These are phyloP conservation scores for Adansonia digitata DNA, from an alignment of 345 rosid species.

Conservation along the genomic window DNA sequence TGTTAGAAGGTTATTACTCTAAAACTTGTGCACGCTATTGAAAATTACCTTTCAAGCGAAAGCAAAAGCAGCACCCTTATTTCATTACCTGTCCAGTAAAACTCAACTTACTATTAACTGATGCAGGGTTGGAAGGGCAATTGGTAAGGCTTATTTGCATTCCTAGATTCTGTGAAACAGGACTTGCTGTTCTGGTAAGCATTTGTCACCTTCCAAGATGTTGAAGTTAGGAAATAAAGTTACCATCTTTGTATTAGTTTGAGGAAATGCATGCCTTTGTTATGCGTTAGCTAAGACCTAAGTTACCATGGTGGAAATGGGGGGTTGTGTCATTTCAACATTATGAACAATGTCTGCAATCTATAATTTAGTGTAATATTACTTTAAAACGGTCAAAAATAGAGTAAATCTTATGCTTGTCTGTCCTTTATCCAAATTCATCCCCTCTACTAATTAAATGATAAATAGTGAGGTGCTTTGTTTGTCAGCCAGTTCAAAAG, in stretches of 20 bases:
- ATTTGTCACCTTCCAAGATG: slow-evolving; percentile 4
- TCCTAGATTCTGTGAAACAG: slow-evolving; percentile 74
- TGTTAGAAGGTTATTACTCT: slow-evolving; percentile 49
- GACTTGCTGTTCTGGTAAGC: slow-evolving; percentile 78
- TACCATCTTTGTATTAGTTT: slow-evolving; percentile 1
- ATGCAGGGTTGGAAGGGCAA: slow-evolving; percentile 82
- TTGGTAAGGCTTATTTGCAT: slow-evolving; percentile 63
- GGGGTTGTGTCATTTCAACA: neutral
- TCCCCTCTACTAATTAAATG: neutral
- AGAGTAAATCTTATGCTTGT: neutral
- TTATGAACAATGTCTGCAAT: neutral
- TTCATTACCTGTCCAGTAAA: neutral
- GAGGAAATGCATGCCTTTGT: neutral
- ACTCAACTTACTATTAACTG: neutral
- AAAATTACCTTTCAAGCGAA: neutral
- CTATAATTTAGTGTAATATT: neutral
- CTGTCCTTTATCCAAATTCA: neutral
- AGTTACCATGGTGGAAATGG: neutral
- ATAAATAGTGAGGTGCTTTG: neutral
- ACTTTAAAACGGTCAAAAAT: neutral
- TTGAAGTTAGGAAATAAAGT: neutral
- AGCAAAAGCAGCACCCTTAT: neutral
- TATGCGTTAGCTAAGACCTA: neutral
- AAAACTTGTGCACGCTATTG: neutral
- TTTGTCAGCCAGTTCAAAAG: neutral